These are phyloP conservation scores for Fusarium vanettenii DNA, from an alignment of 2,329 filamentous ascomycete genomes.

Conservation along the genomic window DNA sequence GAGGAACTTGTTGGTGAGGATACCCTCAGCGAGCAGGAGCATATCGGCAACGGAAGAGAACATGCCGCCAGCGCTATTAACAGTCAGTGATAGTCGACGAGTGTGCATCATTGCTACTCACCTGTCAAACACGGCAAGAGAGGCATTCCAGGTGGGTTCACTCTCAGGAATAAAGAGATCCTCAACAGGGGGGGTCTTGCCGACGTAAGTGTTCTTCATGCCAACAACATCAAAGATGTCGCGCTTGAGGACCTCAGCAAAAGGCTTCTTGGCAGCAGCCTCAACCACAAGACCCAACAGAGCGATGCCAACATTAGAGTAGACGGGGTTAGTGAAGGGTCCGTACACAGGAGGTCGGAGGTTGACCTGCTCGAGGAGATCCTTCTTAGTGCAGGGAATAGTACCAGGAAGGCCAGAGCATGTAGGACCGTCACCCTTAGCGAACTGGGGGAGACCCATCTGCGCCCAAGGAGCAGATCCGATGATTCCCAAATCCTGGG, in stretches of 20 bases:
- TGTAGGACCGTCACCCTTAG: constrained; percentile 42
- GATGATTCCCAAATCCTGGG: constrained; percentile 47
- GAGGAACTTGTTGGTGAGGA: constrained; percentile 56
- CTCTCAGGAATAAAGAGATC: constrained; percentile 51
- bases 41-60: constrained; percentile 57
- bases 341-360: constrained; percentile 52
- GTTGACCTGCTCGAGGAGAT: constrained; percentile 45
- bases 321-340: constrained; percentile 58
- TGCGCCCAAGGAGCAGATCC: constrained; percentile 41
- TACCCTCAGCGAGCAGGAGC: constrained; percentile 54
- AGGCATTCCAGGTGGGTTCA: constrained; percentile 49
- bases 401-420: constrained; percentile 52
- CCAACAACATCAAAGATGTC: constrained; percentile 55
- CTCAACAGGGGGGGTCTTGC: constrained; percentile 46
- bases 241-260: constrained; percentile 53
- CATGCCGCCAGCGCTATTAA: constrained; percentile 50
- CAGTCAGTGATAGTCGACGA: not conserved
- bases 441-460: constrained; percentile 48
- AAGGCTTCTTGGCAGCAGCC: constrained; percentile 53
- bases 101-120: constrained; percentile 34
- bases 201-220: constrained; percentile 54
- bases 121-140: constrained; percentile 50
- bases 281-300: constrained; percentile 60
- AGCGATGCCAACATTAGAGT: constrained; percentile 61
- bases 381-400: constrained; percentile 44